These are phyloP conservation scores for Nothopassalora personata DNA, from an alignment of 2,329 filamentous ascomycete genomes.

Conservation along the genomic window DNA sequence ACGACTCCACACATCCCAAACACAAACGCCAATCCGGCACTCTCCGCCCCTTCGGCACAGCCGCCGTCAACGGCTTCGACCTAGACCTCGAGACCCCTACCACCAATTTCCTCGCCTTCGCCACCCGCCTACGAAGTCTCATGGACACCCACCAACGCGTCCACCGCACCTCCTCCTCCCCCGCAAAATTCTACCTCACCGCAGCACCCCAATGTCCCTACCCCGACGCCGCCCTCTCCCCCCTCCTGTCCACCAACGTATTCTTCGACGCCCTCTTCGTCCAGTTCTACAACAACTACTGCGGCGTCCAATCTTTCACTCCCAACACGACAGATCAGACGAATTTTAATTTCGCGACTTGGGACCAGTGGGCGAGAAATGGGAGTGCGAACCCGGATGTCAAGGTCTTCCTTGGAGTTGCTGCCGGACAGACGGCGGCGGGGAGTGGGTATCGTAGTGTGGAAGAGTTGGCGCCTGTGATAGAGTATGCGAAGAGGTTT, in stretches of 20 bases:
- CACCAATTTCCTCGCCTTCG: constrained; percentile 53
- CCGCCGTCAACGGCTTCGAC: constrained; percentile 67
- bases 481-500: constrained; percentile 24
- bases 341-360: constrained; percentile 37
- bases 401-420: constrained; percentile 34
- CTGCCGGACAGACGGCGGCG: constrained; percentile 31
- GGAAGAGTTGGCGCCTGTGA: constrained; percentile 24
- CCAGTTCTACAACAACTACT: constrained; percentile 48
- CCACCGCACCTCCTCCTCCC: background rate
- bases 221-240: constrained; percentile 31
- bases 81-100: constrained; percentile 64
- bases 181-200: constrained; percentile 39
- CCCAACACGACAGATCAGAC: constrained; percentile 46
- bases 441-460: constrained; percentile 30
- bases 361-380: constrained; percentile 41
- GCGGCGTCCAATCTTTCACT: constrained; percentile 30
- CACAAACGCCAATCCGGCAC: constrained; percentile 19
- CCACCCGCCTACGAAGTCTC: constrained; percentile 25
- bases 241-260: constrained; percentile 55
- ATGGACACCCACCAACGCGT: constrained; percentile 23
- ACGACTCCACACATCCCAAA: background rate
- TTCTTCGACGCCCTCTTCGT: constrained; percentile 41
- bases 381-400: constrained; percentile 23
- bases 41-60: constrained; percentile 61
- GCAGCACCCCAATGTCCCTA: constrained; percentile 38